Evolutionary conservation across 495 filamentous ascomycete genomes (phyloP).

Genomic region (Neurospora sp.): DNA sequence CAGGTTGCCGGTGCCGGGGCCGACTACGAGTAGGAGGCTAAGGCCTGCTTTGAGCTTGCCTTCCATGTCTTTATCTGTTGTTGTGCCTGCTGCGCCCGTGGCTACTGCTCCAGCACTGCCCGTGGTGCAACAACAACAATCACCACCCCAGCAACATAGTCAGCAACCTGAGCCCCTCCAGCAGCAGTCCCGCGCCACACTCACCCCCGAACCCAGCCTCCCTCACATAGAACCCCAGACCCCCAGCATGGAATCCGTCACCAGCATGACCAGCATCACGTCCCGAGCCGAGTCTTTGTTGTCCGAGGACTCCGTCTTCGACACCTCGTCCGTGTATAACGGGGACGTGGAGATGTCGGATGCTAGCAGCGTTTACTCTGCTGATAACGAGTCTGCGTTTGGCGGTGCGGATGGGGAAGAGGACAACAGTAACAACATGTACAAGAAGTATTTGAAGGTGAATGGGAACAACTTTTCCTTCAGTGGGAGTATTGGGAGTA

Average conservation of each 20-base stretch:
- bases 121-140: neutral
- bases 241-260: conserved; percentile 8
- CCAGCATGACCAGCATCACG: neutral
- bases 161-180: neutral
- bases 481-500: neutral
- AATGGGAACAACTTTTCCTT: neutral
- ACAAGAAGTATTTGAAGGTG: neutral
- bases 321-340: neutral
- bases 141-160: neutral
- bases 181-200: neutral
- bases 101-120: neutral
- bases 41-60: neutral
- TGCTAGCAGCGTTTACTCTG: conserved; percentile 21
- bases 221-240: conserved; percentile 6
- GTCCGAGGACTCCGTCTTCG: neutral
- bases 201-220: conserved; percentile 8
- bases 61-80: neutral
- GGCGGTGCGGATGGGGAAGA: neutral
- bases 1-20: conserved; percentile 3
- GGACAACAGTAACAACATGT: neutral
- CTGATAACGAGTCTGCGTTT: conserved; percentile 12
- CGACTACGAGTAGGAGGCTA: conserved; percentile 2
- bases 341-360: conserved; percentile 37
- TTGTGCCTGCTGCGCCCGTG: neutral
- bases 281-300: neutral